Percentiles rank a stretch among this genome's conserved stretches.
Evolutionary conservation across 208 protist species (phyloP).

Genomic region (Trypanosoma vivax): DNA sequence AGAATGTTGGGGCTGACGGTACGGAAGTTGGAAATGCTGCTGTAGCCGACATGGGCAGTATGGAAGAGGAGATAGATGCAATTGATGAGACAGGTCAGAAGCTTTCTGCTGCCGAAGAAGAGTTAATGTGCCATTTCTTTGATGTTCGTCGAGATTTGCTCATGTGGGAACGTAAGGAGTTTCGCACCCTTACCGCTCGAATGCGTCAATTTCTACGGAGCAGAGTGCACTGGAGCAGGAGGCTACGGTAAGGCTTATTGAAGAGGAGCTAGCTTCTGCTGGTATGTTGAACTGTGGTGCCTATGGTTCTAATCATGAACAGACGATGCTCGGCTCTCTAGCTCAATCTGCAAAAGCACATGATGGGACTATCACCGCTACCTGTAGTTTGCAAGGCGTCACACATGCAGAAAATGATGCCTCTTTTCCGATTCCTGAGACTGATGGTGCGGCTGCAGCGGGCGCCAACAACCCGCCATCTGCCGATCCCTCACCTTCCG

Average conservation of each 20-base stretch:
- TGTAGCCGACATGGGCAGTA: not conserved
- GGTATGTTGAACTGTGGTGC: slow-evolving; percentile 28
- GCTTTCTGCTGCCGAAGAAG: not conserved
- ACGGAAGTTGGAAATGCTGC: not conserved
- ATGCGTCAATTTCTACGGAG: slow-evolving; percentile 25
- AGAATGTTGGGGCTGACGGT: not conserved
- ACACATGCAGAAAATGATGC: too few species aligned
- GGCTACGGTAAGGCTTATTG: slow-evolving; percentile 13
- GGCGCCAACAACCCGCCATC: too few species aligned
- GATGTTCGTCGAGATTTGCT: slow-evolving; percentile 36
- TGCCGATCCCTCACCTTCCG: too few species aligned
- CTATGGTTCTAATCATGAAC: slow-evolving; percentile 23
- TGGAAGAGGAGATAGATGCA: not conserved
- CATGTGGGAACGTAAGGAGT: slow-evolving; percentile 25
- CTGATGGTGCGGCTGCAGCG: too few species aligned
- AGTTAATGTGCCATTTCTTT: slow-evolving; percentile 21
- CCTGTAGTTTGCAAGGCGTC: too few species aligned
- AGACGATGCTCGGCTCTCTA: too few species aligned
- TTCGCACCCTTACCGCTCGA: slow-evolving; percentile 19
- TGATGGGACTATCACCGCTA: too few species aligned
- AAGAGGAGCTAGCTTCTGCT: slow-evolving; percentile 20
- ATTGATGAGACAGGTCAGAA: not conserved
- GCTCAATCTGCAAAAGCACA: too few species aligned
- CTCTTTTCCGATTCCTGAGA: too few species aligned
- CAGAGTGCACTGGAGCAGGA: slow-evolving; percentile 24